Conservation (phyloP, 305 asterid species). For the Rubia occidens region DNA sequence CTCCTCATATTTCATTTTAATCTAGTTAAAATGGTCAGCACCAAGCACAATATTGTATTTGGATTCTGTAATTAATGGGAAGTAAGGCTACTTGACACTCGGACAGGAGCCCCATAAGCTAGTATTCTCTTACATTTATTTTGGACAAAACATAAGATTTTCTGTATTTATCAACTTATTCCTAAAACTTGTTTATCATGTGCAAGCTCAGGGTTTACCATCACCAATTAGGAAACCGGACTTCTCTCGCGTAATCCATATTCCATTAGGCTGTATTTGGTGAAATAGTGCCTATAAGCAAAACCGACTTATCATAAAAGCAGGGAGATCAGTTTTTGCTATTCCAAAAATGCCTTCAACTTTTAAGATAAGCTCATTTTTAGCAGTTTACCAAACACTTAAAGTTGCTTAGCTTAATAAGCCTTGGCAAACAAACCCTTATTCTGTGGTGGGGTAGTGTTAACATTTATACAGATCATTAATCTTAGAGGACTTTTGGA, state of each 20-base stretch:
- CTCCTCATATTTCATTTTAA: not conserved
- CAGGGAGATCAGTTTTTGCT: too few relatives aligned
- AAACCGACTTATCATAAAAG: too few relatives aligned
- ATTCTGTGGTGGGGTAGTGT: not conserved
- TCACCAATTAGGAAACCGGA: not conserved
- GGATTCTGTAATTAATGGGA: not conserved
- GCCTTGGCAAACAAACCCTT: too few relatives aligned
- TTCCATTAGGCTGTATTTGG: too few relatives aligned
- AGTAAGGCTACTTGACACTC: not conserved
- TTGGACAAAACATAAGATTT: not conserved
- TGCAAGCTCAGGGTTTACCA: not conserved
- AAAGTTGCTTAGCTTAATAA: too few relatives aligned
- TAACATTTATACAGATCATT: not conserved
- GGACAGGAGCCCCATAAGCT: not conserved
- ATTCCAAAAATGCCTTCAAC: too few relatives aligned
- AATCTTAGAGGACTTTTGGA: not conserved
- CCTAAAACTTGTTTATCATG: not conserved
- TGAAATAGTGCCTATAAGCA: too few relatives aligned
- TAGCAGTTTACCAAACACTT: too few relatives aligned
- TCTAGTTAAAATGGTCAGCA: not conserved
- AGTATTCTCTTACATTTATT: not conserved
- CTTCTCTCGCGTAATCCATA: not conserved
- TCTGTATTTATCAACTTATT: not conserved
- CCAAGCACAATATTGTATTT: not conserved
- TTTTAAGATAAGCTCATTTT: too few relatives aligned